Conservation (phyloP, 257 asterid species). For the Jaltomata sinuosa region DNA sequence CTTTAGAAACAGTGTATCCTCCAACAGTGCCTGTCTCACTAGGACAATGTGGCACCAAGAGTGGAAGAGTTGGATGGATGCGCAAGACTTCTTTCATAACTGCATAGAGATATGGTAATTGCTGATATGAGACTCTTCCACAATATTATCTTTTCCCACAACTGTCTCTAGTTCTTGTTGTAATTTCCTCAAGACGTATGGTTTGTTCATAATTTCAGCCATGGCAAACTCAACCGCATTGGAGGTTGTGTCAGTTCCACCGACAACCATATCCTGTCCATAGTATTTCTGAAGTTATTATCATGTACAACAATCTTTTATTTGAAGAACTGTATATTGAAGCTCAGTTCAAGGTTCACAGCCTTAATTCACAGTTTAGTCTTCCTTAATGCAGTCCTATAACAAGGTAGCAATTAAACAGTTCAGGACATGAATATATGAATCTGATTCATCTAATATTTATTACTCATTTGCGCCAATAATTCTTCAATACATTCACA, state of each 20-base stretch:
- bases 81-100: conserved; percentile 48
- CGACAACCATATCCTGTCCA: conserved; percentile 60
- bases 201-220: conserved; percentile 59
- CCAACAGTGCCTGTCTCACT: conserved; percentile 34
- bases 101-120: conserved; percentile 42
- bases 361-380: too few relatives aligned
- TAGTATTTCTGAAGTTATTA: not conserved
- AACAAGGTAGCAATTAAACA: too few relatives aligned
- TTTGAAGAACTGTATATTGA: not conserved
- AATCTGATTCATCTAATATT: not conserved
- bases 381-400: too few relatives aligned
- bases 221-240: conserved; percentile 52
- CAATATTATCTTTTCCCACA: conserved; percentile 26
- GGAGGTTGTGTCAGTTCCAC: conserved; percentile 72
- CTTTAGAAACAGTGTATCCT: conserved; percentile 42
- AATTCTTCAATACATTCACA: not conserved
- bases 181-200: conserved; percentile 28
- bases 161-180: conserved; percentile 45
- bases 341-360: conserved; percentile 4
- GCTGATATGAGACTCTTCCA: conserved; percentile 45
- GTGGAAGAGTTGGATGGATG: conserved; percentile 55
- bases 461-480: not conserved
- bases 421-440: not conserved
- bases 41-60: conserved; percentile 61
- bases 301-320: not conserved